Evolutionary conservation across 2,329 filamentous ascomycete species (phyloP), one percentile per base, ranked within the genome.

Genomic region (Aspergillus sp.): DNA sequence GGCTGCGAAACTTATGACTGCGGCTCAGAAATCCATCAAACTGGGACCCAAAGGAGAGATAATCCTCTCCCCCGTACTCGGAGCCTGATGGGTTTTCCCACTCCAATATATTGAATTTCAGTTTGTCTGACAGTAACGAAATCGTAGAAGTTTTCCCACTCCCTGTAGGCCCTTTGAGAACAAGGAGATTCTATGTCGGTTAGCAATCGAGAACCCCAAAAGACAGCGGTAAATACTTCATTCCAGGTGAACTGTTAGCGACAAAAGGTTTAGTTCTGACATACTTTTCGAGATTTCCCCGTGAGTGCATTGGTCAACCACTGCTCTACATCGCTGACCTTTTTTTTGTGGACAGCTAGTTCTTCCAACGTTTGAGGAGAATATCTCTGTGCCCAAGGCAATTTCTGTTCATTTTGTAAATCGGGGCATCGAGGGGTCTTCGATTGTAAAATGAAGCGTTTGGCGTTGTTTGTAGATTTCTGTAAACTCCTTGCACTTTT

Each of bases 121-220:
- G 79, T n/a, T 89, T 85, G 62, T 86, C 86, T 4, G 93, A 89
- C 37, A 99, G 82, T 21, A 96, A 78, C 11, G 84, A 84, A 52
- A 98, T 70, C 0, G 93, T 96, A 0, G 91, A 92, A 0, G 95
- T 98, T 77, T 99, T 99, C 31, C 91, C 95, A 35, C 90, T 90
- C 19, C 95, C 95, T 43, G 95, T 93, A 35, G 92, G 87, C 11
- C 95, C 95, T 73, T 96, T 96, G 44, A 99, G 80, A 27, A 99
- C 81, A 57, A 97, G 82, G 57, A 97, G 71, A 59, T 90, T 84
- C 79, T 96, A 87, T 54, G 27, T 19, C 25, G 50, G 59, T 72
- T 52, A 73, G 68, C 40, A 56, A 23, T 31, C 21, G 3, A 39
- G 14, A 48, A 12, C 21, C 25, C 6, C n/a, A 19, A 19, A 50